phyloP scores from a whole-genome alignment of 1,284 basidiomycete genomes.

The Cryptococcus neoformans region DNA sequence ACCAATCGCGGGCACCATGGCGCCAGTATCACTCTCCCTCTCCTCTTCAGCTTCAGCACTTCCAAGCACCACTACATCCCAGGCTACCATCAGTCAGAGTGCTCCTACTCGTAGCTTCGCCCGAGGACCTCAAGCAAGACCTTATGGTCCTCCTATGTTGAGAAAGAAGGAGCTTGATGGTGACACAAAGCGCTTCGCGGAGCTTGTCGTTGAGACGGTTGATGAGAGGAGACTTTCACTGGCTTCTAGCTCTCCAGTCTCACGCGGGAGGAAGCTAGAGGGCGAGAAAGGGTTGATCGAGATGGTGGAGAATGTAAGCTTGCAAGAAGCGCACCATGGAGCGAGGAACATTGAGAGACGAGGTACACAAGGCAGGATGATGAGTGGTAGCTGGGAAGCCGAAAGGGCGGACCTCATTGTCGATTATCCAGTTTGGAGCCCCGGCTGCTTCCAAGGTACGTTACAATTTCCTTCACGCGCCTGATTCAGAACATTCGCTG shows the following conservation, averaged over 20 bases:
- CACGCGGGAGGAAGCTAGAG: slow-evolving; percentile 1
- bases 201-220: slow-evolving; percentile 17
- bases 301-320: slow-evolving; percentile 18
- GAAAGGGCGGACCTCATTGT: slow-evolving; percentile 45
- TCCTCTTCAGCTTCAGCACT: not conserved
- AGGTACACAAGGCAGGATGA: slow-evolving; percentile 4
- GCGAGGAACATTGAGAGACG: not conserved
- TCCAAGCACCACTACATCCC: not conserved
- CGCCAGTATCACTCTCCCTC: not conserved
- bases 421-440: slow-evolving; percentile 48
- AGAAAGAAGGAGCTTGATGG: slow-evolving; percentile 13
- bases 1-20: slow-evolving; percentile 14
- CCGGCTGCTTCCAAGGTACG: slow-evolving; percentile 45
- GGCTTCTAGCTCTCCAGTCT: too few relatives aligned
- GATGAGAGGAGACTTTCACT: not conserved
- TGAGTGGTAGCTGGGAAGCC: slow-evolving; percentile 32
- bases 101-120: slow-evolving; percentile 16
- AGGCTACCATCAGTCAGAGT: not conserved
- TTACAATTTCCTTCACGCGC: not conserved
- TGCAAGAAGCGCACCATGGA: not conserved
- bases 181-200: slow-evolving; percentile 23
- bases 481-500: not conserved
- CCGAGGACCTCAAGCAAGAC: slow-evolving; percentile 17
- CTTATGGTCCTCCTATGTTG: slow-evolving; percentile 12
- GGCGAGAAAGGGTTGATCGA: slow-evolving; percentile 12